These are phyloP conservation scores for Aspergillus avenaceus DNA, from an alignment of 495 filamentous ascomycete species.

Conservation along the genomic window DNA sequence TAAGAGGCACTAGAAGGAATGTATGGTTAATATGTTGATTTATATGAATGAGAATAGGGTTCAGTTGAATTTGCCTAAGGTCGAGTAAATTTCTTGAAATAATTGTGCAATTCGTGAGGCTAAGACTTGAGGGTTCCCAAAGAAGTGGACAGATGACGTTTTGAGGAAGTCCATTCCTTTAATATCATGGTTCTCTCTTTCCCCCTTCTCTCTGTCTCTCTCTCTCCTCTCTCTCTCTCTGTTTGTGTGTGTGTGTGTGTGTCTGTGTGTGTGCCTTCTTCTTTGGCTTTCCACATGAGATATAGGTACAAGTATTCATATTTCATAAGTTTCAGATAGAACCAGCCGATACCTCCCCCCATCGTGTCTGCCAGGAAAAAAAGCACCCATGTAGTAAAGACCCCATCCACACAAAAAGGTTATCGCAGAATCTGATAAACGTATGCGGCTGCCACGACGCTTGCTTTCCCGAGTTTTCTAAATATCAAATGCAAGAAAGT, in stretches of 20 bases:
- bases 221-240: too few species aligned
- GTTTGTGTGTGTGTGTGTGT: too few species aligned
- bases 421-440: too few species aligned
- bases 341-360: too few species aligned
- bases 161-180: slow-evolving; percentile 54
- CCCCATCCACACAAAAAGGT: too few species aligned
- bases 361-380: too few species aligned
- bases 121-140: slow-evolving; percentile 50
- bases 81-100: slow-evolving; percentile 66
- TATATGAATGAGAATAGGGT: slow-evolving; percentile 51
- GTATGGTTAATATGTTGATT: slow-evolving; percentile 40
- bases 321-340: too few species aligned
- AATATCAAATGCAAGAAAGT: not conserved
- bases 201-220: too few species aligned
- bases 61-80: slow-evolving; percentile 35
- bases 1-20: slow-evolving; percentile 4
- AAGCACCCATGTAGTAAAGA: too few species aligned
- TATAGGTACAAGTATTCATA: too few species aligned
- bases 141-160: slow-evolving; percentile 51
- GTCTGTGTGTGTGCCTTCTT: too few species aligned
- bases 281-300: too few species aligned
- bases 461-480: not conserved
- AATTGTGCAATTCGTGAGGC: slow-evolving; percentile 64
- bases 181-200: slow-evolving; percentile 1
- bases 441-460: not conserved